A percentile compares a stretch with the other conserved stretches of the same genome.
Conservation (phyloP, 495 filamentous ascomycete species). For the Aspergillus haitiensis region DNA sequence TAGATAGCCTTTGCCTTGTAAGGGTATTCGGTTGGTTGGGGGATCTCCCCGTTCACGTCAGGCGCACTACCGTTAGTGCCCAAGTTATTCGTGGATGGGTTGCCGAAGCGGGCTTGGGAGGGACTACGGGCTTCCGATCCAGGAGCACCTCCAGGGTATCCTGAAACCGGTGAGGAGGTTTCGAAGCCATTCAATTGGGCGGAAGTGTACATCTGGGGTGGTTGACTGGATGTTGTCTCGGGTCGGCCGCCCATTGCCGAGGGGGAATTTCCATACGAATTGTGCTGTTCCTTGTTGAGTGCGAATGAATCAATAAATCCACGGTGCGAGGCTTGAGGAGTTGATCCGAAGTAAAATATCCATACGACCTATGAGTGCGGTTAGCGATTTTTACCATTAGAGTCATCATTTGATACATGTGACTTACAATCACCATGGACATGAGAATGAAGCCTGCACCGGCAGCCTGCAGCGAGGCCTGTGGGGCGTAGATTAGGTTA, state of each 20-base stretch:
- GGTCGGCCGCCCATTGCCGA: conserved; percentile 60
- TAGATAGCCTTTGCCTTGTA: conserved; percentile 98
- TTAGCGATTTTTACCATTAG: conserved; percentile 13
- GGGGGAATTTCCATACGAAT: conserved; percentile 63
- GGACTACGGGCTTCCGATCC: conserved; percentile 59
- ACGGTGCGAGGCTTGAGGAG: conserved; percentile 81
- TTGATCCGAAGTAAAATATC: conserved; percentile 98
- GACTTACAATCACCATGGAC: conserved; percentile 85
- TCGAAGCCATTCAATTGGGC: conserved; percentile 94
- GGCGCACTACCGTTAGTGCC: conserved; percentile 33
- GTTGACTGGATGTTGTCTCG: conserved; percentile 74
- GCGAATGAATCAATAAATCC: conserved; percentile 96
- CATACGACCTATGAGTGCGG: conserved; percentile 73
- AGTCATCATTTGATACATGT: not conserved
- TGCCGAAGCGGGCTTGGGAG: conserved; percentile 58
- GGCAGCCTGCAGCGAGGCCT: conserved; percentile 76
- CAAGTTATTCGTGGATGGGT: conserved; percentile 34
- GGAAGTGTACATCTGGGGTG: conserved; percentile 96
- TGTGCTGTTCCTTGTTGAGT: conserved; percentile 76
- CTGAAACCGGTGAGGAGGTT: conserved; percentile 88
- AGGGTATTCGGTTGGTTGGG: conserved; percentile 87
- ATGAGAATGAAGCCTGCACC: conserved; percentile 94
- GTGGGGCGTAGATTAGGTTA: conserved; percentile 68
- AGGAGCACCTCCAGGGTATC: conserved; percentile 63
- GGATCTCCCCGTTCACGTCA: conserved; percentile 56